phyloP scores from a whole-genome alignment of 495 filamentous ascomycete species.

The Apiosordaria backusii region DNA sequence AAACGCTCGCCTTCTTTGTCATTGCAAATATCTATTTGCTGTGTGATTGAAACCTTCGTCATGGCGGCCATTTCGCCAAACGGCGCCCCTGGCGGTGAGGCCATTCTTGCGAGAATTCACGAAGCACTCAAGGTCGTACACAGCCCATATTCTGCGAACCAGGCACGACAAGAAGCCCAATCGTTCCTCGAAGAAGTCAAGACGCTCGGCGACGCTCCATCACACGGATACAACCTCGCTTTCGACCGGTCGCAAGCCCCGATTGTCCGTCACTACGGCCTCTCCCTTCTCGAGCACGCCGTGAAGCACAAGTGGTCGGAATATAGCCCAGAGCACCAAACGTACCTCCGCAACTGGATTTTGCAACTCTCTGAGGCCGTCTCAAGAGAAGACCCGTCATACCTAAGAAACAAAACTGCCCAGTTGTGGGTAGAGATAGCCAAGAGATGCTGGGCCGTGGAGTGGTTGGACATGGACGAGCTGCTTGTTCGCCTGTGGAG shows the following conservation, averaged over 20 bases:
- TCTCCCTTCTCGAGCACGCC: slow-evolving; percentile 84
- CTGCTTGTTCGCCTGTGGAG: slow-evolving; percentile 78
- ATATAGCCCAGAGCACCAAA: slow-evolving; percentile 59
- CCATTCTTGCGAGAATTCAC: slow-evolving; percentile 59
- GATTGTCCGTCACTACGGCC: slow-evolving; percentile 86
- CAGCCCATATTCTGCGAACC: slow-evolving; percentile 74
- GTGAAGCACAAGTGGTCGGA: slow-evolving; percentile 78
- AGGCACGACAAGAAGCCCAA: slow-evolving; percentile 77
- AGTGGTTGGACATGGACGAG: slow-evolving; percentile 94
- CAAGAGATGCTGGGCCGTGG: slow-evolving; percentile 84
- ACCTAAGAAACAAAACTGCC: slow-evolving; percentile 90
- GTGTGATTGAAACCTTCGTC: background rate
- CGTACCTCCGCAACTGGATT: slow-evolving; percentile 66
- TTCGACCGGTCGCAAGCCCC: slow-evolving; percentile 65
- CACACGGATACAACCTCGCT: slow-evolving; percentile 81
- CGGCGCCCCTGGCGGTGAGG: slow-evolving; percentile 27
- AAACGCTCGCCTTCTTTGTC: background rate
- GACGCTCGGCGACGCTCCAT: slow-evolving; percentile 68
- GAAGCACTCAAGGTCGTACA: slow-evolving; percentile 83
- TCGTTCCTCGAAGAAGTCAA: slow-evolving; percentile 81
- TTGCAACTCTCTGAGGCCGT: slow-evolving; percentile 73
- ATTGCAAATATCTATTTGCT: background rate
- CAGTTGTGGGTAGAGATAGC: slow-evolving; percentile 92
- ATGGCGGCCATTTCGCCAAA: slow-evolving; percentile 21
- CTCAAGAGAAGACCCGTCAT: slow-evolving; percentile 69